Evolutionary conservation across 2,329 filamentous ascomycete species (phyloP).

Genomic region (Diaporthe citrichinensis): DNA sequence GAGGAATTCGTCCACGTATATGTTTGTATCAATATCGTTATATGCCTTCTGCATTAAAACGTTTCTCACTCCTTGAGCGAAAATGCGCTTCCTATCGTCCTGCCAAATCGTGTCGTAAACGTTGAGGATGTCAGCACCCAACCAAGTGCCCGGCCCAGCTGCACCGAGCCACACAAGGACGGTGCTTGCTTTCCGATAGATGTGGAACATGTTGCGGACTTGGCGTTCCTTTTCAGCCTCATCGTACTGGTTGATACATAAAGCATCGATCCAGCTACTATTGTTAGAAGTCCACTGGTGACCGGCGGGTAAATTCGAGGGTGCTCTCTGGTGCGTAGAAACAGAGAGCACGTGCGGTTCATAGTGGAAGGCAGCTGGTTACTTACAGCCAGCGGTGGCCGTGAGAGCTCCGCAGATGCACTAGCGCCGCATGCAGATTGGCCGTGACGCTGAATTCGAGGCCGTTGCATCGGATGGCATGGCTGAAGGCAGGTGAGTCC

Average conservation of each 20-base stretch:
- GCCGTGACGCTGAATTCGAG: not conserved
- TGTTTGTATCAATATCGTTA: not conserved
- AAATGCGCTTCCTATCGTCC: not conserved
- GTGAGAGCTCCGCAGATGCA: not conserved
- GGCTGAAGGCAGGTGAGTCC: not conserved
- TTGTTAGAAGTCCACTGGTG: not conserved
- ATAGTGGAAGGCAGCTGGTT: not conserved
- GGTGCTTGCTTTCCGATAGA: not conserved
- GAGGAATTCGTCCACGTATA: not conserved
- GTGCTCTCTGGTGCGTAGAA: not conserved
- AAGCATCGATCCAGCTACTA: not conserved
- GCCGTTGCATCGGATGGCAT: not conserved
- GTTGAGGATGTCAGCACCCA: not conserved
- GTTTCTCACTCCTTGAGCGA: not conserved
- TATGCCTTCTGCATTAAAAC: not conserved
- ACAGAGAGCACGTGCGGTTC: not conserved
- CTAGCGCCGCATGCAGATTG: conserved; percentile 3
- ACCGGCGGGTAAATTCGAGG: not conserved
- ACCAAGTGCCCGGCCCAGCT: not conserved
- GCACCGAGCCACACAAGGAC: not conserved
- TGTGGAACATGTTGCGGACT: conserved; percentile 10
- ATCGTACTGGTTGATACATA: not conserved
- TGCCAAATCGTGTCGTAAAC: not conserved
- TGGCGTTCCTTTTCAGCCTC: not conserved
- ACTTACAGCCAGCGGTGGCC: not conserved